Conservation (phyloP, 805 yeast genomes). For the Wickerhamiella parazyma region DNA sequence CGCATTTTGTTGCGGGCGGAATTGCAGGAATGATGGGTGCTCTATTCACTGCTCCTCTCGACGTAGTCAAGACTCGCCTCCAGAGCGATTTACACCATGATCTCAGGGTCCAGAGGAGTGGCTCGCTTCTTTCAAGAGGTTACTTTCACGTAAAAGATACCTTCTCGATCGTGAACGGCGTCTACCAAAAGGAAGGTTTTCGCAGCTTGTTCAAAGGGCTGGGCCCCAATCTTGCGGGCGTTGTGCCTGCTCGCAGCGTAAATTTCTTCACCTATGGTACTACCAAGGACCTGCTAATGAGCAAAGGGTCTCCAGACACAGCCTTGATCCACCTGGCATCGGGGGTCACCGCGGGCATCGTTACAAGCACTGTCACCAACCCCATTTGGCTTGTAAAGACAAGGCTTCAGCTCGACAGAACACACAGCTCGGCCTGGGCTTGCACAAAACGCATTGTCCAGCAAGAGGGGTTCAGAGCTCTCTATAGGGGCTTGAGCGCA, state of each 20-base stretch:
- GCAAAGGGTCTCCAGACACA: constrained; percentile 45
- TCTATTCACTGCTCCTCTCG: constrained; percentile 83
- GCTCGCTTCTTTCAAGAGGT: constrained; percentile 31
- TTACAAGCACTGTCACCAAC: constrained; percentile 89
- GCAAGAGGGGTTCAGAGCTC: constrained; percentile 65
- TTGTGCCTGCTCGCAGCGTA: constrained; percentile 93
- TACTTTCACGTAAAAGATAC: constrained; percentile 74
- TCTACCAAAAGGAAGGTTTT: constrained; percentile 66
- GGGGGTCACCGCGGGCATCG: constrained; percentile 85
- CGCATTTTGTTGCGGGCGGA: constrained; percentile 34
- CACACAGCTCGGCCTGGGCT: constrained; percentile 47
- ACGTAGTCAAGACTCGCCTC: constrained; percentile 86
- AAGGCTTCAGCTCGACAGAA: constrained; percentile 77
- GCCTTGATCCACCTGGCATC: constrained; percentile 76
- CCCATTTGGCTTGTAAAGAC: constrained; percentile 98
- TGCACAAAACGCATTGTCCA: constrained; percentile 56
- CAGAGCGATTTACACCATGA: constrained; percentile 66
- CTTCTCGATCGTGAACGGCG: constrained; percentile 49
- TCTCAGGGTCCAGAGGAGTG: constrained; percentile 15
- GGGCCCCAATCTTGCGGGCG: constrained; percentile 95
- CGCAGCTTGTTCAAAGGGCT: constrained; percentile 83
- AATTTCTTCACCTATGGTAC: constrained; percentile 94
- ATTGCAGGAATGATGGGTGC: constrained; percentile 98
- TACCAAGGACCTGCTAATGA: constrained; percentile 67
- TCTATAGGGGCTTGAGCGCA: constrained; percentile 86